Evolutionary conservation across 495 filamentous ascomycete species (phyloP), one percentile per base, ranked within the genome.

Genomic region (Penicillium daleae): DNA sequence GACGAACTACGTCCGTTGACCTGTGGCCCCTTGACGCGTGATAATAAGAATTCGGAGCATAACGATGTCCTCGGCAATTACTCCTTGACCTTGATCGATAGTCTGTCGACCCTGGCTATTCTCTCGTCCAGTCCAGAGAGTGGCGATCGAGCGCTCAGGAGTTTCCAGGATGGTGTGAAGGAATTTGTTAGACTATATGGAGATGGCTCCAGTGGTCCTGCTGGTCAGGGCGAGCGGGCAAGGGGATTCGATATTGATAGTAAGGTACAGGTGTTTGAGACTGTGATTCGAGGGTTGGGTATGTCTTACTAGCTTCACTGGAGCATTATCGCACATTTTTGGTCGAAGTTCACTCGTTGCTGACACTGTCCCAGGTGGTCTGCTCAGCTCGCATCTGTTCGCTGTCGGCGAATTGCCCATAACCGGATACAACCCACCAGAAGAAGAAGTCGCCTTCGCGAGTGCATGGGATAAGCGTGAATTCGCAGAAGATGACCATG

Each of bases 21-120:
- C 44, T 99, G 95, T 71, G 78, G 80, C 37, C 92, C 95, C 9
- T 82, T 94, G 66, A 90, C 88, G 58, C 91, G 93, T 66, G 93
- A 97, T 76, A 81, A 86, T 56, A 82, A 86, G 49, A 90, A 96
- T 67, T 91, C 91, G 1, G 94, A 92, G 73, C 82, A 96, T 49
- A 98, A 98, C 75, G 95, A 99, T 76, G 93, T 94, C 33, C 83
- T 99, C 56, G 95, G 95, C 13, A 97, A 98, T 73, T 99, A 98
- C 72, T 97, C 94, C 56, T 82, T 99, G 59, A 98, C 96, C 7
- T 79, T 97, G 35, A 91, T 98, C 68, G 95, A 99, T 78, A 97
- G 92, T 65, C 83, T 99, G 32, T 97, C 93, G 17, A 94, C 93
- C 2, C 83, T 99, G 33, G 96, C 93, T 10, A 94, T 99, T 59